Evolutionary conservation across 306 rosid genomes (phyloP), one percentile per base, ranked within the genome.

Genomic region (Trifolium pratense): DNA sequence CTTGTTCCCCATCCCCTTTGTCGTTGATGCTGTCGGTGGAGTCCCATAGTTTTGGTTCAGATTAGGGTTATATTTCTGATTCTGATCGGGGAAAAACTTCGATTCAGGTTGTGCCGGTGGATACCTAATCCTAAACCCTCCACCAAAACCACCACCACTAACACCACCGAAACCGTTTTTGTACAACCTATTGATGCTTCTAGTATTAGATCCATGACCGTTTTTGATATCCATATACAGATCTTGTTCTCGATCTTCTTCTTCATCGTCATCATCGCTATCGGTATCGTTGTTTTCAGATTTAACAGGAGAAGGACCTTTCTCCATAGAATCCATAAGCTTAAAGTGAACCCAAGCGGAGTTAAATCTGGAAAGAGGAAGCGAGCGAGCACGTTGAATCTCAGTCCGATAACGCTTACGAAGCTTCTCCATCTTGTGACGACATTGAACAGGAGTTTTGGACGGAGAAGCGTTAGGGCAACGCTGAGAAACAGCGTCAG

Each of bases 341-440:
- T 87, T 88, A 71, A 94, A 94, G 77, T 91, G 99, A 39, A 90
- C 88, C 99, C 99, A 91, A 0, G 97, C 88, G 0, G 99, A 91
- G 48, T 75, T 83, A 52, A 94, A 94, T 0, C 91, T 72, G 0
- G 95, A 58, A 9, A 88, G 65, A 0, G 99, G 99, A 78, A 88
- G 79, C 8, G 99, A 88, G 31, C 91, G 66, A 6, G 96, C 92
- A 2, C 97, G 87, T 75, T 90, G 96, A 79, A 94, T 86, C 93
- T 94, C 99, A 16, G 99, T 89, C 1, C 99, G 96, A 77, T 94
- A 94, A 32, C 97, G 92, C 61, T 94, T 94, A 1, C 99, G 86
- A 9, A 94, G 99, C 74, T 94, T 94, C 88, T 91, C 99, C 99
- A 94, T 94, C 83, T 94, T 94, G 58, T 94, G 99, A 15, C 97